Evolutionary conservation across 1,139 yeast genomes (phyloP).

Genomic region (Pneumocystis jirovecii): DNA sequence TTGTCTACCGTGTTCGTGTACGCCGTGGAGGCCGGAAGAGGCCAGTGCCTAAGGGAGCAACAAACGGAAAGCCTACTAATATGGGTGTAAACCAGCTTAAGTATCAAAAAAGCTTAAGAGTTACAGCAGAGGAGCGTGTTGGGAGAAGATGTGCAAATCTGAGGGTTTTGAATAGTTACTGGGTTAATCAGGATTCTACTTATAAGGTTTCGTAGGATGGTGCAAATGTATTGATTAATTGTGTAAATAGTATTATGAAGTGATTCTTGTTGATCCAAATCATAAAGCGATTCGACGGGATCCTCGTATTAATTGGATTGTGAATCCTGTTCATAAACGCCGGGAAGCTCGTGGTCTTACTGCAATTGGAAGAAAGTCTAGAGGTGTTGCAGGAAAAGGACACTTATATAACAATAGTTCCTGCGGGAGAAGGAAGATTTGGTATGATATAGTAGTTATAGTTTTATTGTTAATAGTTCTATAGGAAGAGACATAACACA

Average conservation of each 20-base stretch:
- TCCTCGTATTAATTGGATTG: constrained; percentile 99
- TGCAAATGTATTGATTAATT: constrained; percentile 60
- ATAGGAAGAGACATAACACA: constrained; percentile 98
- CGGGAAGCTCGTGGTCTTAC: constrained; percentile 99
- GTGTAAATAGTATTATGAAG: constrained; percentile 56
- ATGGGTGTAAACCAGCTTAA: constrained; percentile 98
- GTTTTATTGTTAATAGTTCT: neutral
- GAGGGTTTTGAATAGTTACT: constrained; percentile 98
- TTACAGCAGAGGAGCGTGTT: constrained; percentile 99
- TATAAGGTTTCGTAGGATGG: constrained; percentile 94
- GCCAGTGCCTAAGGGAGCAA: constrained; percentile 99
- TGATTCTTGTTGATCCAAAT: constrained; percentile 83
- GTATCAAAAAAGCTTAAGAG: constrained; percentile 96
- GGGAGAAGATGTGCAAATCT: constrained; percentile 98
- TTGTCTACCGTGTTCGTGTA: constrained; percentile 95
- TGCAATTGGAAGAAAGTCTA: constrained; percentile 86
- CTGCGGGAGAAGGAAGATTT: constrained; percentile 38
- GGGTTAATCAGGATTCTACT: constrained; percentile 98
- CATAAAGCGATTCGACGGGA: constrained; percentile 99
- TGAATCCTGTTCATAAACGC: constrained; percentile 99
- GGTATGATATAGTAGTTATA: neutral
- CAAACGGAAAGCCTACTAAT: constrained; percentile 99
- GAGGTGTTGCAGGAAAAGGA: constrained; percentile 98
- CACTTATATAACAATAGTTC: constrained; percentile 96
- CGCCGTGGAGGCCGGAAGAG: constrained; percentile 99